phyloP scores from a whole-genome alignment of 805 yeast species.

The Cyberlindnera meyerae region DNA sequence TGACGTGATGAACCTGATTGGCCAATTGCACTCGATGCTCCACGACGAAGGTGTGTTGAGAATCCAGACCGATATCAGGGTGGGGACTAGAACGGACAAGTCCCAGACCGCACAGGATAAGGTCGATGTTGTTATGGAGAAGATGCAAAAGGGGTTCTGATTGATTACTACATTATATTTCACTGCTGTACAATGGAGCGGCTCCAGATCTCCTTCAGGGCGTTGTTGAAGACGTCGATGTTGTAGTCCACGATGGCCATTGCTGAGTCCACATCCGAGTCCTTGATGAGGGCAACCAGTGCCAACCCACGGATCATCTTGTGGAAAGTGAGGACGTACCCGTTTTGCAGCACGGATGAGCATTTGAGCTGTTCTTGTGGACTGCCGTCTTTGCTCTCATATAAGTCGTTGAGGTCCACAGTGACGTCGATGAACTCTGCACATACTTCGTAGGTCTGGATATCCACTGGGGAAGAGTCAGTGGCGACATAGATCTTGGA shows the following conservation, averaged over 20 bases:
- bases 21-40: slow-evolving; percentile 66
- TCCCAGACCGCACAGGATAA: slow-evolving; percentile 68
- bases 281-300: slow-evolving; percentile 76
- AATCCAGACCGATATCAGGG: slow-evolving; percentile 80
- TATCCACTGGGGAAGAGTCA: slow-evolving; percentile 92
- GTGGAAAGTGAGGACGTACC: slow-evolving; percentile 74
- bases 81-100: slow-evolving; percentile 82
- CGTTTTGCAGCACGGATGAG: slow-evolving; percentile 73
- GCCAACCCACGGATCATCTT: slow-evolving; percentile 94
- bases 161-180: too few relatives aligned
- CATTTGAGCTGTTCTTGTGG: slow-evolving; percentile 47
- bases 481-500: slow-evolving; percentile 95
- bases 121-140: slow-evolving; percentile 56
- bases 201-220: slow-evolving; percentile 61
- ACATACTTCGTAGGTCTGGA: slow-evolving; percentile 92
- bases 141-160: slow-evolving; percentile 28
- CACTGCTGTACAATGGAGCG: slow-evolving; percentile 24
- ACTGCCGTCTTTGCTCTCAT: slow-evolving; percentile 30
- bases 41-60: slow-evolving; percentile 72
- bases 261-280: slow-evolving; percentile 39
- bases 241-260: slow-evolving; percentile 81
- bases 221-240: slow-evolving; percentile 71
- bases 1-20: slow-evolving; percentile 75
- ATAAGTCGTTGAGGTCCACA: slow-evolving; percentile 76
- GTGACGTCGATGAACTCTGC: slow-evolving; percentile 96